Conservation (phyloP, 129 eudicot species). For the Heracleum sosnowskyi region DNA sequence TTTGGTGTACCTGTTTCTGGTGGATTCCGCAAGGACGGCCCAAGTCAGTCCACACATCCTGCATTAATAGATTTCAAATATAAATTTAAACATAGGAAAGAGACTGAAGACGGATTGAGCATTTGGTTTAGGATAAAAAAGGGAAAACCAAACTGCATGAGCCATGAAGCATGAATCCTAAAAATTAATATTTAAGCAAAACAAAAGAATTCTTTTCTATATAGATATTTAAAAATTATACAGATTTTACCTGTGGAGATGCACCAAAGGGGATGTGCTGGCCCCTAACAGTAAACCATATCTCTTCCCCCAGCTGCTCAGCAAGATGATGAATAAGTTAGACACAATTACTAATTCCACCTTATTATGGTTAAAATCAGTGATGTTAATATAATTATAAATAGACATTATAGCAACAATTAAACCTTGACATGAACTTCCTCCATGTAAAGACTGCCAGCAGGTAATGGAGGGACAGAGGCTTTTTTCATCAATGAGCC, state of each 20-base stretch:
- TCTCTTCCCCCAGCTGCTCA: conserved; percentile 70
- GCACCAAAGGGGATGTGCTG: conserved; percentile 95
- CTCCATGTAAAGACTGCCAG: conserved; percentile 95
- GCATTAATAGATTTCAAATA: neutral
- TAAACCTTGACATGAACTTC: conserved; percentile 85
- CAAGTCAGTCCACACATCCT: conserved; percentile 89
- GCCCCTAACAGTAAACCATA: conserved; percentile 81
- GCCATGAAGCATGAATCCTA: too few species aligned
- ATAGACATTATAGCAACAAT: neutral
- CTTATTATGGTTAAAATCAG: neutral
- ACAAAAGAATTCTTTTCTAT: too few species aligned
- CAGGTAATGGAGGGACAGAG: conserved; percentile 66
- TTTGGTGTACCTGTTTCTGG: conserved; percentile 66
- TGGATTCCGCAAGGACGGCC: conserved; percentile 91
- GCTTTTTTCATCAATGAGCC: conserved; percentile 82
- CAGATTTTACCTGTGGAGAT: conserved; percentile 64
- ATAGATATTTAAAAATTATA: neutral
- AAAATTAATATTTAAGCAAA: neutral
- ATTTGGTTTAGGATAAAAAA: neutral
- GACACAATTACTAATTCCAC: neutral
- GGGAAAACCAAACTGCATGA: neutral
- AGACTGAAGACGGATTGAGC: neutral
- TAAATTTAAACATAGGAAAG: neutral
- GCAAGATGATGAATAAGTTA: conserved; percentile 7
- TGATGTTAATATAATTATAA: neutral